phyloP scores from a whole-genome alignment of 148 eudicot species.

The Vaccinium myrtillus region DNA sequence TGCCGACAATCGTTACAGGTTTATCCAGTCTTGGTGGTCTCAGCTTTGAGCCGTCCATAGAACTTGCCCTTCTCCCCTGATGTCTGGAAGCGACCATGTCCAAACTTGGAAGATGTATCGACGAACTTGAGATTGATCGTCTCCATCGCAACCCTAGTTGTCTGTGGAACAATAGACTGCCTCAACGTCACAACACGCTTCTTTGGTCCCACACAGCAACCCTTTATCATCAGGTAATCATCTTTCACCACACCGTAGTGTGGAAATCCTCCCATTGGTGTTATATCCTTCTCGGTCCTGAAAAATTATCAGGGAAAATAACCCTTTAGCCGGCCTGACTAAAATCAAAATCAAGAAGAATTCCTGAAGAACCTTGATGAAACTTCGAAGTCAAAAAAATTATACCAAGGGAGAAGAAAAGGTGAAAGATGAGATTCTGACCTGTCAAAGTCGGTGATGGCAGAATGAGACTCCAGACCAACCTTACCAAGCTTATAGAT shows the following conservation, averaged over 20 bases:
- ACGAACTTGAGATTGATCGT: conserved; percentile 43
- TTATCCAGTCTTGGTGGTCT: not conserved
- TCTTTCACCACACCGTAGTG: conserved; percentile 48
- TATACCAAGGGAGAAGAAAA: not conserved
- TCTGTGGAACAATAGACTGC: conserved; percentile 42
- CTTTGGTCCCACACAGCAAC: conserved; percentile 48
- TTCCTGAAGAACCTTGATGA: not conserved
- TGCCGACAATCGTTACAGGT: not conserved
- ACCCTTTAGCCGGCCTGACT: not conserved
- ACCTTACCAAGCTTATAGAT: conserved; percentile 45
- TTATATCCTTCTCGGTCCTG: conserved; percentile 52
- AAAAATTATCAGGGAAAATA: not conserved
- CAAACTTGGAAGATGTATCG: conserved; percentile 46
- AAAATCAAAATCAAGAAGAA: not conserved
- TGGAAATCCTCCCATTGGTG: conserved; percentile 52
- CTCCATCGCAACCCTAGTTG: conserved; percentile 43
- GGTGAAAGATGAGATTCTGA: not conserved
- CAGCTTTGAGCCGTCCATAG: conserved; percentile 37
- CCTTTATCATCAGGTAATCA: conserved; percentile 49
- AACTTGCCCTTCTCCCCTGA: conserved; percentile 37
- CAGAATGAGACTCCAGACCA: conserved; percentile 44
- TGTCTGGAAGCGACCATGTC: conserved; percentile 53
- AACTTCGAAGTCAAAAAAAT: not conserved
- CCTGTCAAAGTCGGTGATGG: conserved; percentile 49
- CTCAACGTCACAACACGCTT: conserved; percentile 48